These are phyloP conservation scores for Nymphaea thermarum DNA, from an alignment of 164 flowering plant species.

Conservation along the genomic window DNA sequence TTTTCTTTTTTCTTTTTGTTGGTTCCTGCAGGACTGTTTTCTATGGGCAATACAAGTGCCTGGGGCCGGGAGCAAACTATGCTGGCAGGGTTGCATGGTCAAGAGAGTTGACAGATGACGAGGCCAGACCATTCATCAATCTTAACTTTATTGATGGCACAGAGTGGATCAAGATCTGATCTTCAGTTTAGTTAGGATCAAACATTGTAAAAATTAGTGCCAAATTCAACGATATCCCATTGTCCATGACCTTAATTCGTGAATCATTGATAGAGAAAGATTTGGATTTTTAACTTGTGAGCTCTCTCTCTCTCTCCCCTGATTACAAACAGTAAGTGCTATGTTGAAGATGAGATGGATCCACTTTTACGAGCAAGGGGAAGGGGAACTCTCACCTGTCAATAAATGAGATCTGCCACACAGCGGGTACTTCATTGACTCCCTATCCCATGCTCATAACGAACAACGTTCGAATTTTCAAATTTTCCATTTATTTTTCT, in stretches of 20 bases:
- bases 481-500: too few species aligned
- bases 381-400: too few species aligned
- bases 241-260: neutral
- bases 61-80: constrained; percentile 76
- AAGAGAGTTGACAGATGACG: constrained; percentile 80
- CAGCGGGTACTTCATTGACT: too few species aligned
- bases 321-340: too few species aligned
- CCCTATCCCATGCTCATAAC: too few species aligned
- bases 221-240: neutral
- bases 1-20: neutral
- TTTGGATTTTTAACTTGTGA: neutral
- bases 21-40: constrained; percentile 69
- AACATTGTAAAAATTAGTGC: neutral
- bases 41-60: constrained; percentile 97
- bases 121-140: constrained; percentile 86
- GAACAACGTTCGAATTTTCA: too few species aligned
- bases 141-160: constrained; percentile 80
- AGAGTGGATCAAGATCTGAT: constrained; percentile 72
- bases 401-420: too few species aligned
- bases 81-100: constrained; percentile 96
- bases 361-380: too few species aligned
- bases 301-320: too few species aligned
- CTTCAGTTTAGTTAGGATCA: neutral
- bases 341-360: too few species aligned
- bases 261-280: neutral